Evolutionary conservation across 495 filamentous ascomycete genomes (phyloP), one percentile per base, ranked within the genome.

Genomic region (Penicillium herquei): DNA sequence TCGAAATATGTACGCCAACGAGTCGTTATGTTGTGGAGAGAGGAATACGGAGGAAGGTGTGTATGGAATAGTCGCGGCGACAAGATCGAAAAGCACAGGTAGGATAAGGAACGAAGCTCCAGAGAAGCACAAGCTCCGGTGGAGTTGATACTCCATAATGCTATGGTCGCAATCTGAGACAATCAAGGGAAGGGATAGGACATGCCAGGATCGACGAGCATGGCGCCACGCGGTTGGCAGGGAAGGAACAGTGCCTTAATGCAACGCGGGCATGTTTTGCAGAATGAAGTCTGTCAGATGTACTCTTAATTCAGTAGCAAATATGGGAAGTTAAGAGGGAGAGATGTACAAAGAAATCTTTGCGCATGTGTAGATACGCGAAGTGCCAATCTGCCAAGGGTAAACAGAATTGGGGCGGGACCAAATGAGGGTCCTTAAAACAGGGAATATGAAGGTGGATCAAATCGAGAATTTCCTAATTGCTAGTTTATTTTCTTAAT

Each of bases 11-110:
- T 92, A 93, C 34, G 74, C 69, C 51, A 78, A 54, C 3, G 72
- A 68, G 41, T 76, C 66, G 58, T 77, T 77, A 39, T 80, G 73
- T 32, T 70, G 65, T 10, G 81, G 67, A 5, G 86, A 73, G 33
- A 89, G 75, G 43, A 82, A 73, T 16, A 92, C 78, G 18, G 77
- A 80, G 0, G 91, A 88, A 0, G 91, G 89, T 21, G 81, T 83
- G 75, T 95, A 96, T 32, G 89, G 90, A 21, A 90, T 74, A 18
- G 75, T 68, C 52, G 78, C 63, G 58, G 50, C 57, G 31, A 57
- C 30, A 14, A 32, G 39, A 12, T 52, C 17, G 50, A 67, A 12
- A n/a, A 49, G 51, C 26, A 59, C 51, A 8, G 70, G 57, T 26
- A 62, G 47, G 13, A 59, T 52, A 10, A 68, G 60, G 21, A 26